These are phyloP conservation scores for Gyromitra esculenta DNA, from an alignment of 2,329 filamentous ascomycete genomes.

Conservation along the genomic window DNA sequence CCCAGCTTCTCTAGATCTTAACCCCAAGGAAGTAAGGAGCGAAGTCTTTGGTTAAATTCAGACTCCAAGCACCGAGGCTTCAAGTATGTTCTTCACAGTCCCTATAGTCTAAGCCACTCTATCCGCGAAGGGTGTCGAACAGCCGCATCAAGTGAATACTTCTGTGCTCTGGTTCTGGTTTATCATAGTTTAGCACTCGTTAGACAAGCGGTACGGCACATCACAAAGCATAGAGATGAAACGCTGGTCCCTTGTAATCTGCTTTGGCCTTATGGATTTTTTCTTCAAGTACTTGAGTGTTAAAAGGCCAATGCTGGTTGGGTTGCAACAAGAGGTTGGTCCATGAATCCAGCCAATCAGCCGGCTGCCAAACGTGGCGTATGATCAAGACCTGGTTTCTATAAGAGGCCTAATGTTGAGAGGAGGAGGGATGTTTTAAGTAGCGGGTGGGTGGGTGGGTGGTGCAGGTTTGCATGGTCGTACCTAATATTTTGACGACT, in stretches of 20 bases:
- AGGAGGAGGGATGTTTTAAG: neutral
- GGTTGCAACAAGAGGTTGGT: neutral
- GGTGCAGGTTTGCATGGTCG: neutral
- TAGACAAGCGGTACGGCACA: conserved; percentile 23
- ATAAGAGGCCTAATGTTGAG: neutral
- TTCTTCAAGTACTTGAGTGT: neutral
- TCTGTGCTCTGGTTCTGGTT: conserved; percentile 18
- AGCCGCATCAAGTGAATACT: conserved; percentile 23
- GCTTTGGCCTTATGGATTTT: conserved; percentile 11
- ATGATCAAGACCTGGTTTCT: neutral
- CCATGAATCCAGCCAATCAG: neutral
- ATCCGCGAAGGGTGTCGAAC: conserved; percentile 15
- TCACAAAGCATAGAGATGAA: conserved; percentile 30
- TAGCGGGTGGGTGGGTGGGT: neutral
- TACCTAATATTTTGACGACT: neutral
- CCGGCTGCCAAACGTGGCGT: neutral
- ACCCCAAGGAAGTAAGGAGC: neutral
- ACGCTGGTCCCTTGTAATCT: conserved; percentile 23
- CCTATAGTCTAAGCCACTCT: conserved; percentile 25
- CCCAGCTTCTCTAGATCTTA: neutral
- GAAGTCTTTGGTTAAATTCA: conserved; percentile 19
- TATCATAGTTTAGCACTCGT: conserved; percentile 35
- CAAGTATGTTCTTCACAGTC: conserved; percentile 1
- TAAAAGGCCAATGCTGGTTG: neutral
- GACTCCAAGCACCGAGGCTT: conserved; percentile 7